Percentiles rank a stretch among this genome's conserved stretches.
Conservation (phyloP, 192 early-diverging fungal genomes). For the Gigaspora rosea region DNA sequence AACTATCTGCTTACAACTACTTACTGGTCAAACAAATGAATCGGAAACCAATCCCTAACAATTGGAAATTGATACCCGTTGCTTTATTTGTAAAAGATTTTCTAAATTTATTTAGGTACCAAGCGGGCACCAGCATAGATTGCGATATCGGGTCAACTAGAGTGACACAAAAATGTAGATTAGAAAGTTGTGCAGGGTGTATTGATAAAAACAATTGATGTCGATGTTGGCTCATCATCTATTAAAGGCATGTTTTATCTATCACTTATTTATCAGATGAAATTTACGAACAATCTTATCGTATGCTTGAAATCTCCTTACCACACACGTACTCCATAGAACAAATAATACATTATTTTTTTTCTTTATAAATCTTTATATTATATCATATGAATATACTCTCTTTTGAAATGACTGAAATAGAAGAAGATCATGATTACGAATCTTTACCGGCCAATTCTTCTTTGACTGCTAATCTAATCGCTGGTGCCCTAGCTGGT, state of each 20-base stretch:
- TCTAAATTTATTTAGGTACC: no score
- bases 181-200: background rate
- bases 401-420: slow-evolving; percentile 12
- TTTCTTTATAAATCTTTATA: background rate
- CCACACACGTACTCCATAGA: background rate
- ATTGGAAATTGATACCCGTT: no score
- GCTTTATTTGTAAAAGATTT: no score
- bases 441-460: slow-evolving; percentile 88
- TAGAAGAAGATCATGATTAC: slow-evolving; percentile 77
- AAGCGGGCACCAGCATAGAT: no score
- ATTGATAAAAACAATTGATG: background rate
- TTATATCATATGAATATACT: background rate
- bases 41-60: no score
- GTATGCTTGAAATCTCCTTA: background rate
- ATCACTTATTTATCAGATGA: background rate
- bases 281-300: background rate
- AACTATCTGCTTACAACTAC: background rate
- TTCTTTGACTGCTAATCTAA: slow-evolving; percentile 75
- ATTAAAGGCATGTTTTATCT: background rate
- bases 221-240: background rate
- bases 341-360: background rate
- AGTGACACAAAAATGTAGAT: no score
- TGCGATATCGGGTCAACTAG: no score
- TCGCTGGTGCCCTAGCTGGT: slow-evolving; percentile 95
- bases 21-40: no score